Evolutionary conservation across 768 basidiomycete species (phyloP), one percentile per base, ranked within the genome.

Genomic region (Lactarius trivialis): DNA sequence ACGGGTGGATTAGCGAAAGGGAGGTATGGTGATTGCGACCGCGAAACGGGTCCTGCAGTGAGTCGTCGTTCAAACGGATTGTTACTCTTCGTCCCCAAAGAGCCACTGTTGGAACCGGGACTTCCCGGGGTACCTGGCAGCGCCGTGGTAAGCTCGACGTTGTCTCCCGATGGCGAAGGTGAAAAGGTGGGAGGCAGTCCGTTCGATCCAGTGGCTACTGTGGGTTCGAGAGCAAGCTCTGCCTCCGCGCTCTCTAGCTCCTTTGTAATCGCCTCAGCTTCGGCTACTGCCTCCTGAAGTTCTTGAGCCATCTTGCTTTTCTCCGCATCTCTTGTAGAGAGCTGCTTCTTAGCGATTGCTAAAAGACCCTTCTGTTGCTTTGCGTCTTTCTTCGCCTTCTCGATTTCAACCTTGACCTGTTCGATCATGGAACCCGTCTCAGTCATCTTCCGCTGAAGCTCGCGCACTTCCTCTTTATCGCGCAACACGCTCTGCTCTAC

Each of bases 331-430:
- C 91, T 88, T 5, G 89, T 84, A 28, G 82, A 82, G 30, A 98
- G 77, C 76, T 98, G 97, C 73, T 99, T 98, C 77, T 88, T 88
- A 6, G 92, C 91, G 71, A 98, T 96, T 5, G 94, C 94, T 26
- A 96, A 80, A 65, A 96, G 79, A 11, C 97, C 97, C 72, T 93
- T 98, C 77, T 98, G 95, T 71, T 97, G 93, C 72, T 96, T 89
- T 2, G 91, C 93, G 56, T 98, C 95, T 75, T 91, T 98, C 78
- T 86, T 94, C 43, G 82, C 73, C 76, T 90, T 94, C 73, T 98
- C 97, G 24, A 93, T 76, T 64, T 91, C 86, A 12, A 75, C 77
- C 72, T 89, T 94, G 56, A 87, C 72, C 12, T 76, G 70, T 51
- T 89, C 83, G 37, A 86, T 86, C 73, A 93, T 85, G 64, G 85